These are phyloP conservation scores for Tulasnella sp. DNA, from an alignment of 768 basidiomycete species.

Conservation along the genomic window DNA sequence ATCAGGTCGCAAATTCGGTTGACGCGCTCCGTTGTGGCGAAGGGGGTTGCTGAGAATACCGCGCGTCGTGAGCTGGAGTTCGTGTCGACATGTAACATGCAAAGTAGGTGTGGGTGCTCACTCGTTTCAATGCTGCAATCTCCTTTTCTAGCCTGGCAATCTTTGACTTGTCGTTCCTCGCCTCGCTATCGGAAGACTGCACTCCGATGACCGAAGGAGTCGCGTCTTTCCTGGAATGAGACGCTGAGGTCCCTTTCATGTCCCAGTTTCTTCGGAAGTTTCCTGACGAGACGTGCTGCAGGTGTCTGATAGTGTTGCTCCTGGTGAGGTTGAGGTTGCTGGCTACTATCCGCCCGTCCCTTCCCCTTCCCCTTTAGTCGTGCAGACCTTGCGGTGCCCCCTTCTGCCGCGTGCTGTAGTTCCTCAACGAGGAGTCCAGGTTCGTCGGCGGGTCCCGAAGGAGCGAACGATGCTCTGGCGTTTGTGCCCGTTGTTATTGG, in stretches of 20 bases:
- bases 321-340: too few relatives aligned
- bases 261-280: too few relatives aligned
- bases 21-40: not conserved
- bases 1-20: not conserved
- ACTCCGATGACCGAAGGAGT: not conserved
- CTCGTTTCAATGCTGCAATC: constrained; percentile 11
- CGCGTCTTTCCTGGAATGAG: not conserved
- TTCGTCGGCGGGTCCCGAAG: constrained; percentile 17
- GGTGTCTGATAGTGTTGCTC: too few relatives aligned
- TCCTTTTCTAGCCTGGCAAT: constrained; percentile 11
- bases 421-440: not conserved
- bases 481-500: too few relatives aligned
- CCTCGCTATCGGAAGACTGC: not conserved
- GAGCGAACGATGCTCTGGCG: too few relatives aligned
- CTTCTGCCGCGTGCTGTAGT: not conserved
- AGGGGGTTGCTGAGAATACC: not conserved
- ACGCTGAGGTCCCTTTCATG: not conserved
- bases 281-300: too few relatives aligned
- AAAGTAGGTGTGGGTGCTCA: not conserved
- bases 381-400: too few relatives aligned
- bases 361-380: constrained; percentile 27
- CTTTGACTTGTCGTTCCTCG: not conserved
- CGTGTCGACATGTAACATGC: not conserved
- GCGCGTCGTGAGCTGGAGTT: not conserved
- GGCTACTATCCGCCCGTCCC: constrained; percentile 1